A percentile compares a stretch with the other conserved stretches of the same genome.
phyloP scores from a whole-genome alignment of 495 filamentous ascomycete genomes.

The Lepidopterella palustris region DNA sequence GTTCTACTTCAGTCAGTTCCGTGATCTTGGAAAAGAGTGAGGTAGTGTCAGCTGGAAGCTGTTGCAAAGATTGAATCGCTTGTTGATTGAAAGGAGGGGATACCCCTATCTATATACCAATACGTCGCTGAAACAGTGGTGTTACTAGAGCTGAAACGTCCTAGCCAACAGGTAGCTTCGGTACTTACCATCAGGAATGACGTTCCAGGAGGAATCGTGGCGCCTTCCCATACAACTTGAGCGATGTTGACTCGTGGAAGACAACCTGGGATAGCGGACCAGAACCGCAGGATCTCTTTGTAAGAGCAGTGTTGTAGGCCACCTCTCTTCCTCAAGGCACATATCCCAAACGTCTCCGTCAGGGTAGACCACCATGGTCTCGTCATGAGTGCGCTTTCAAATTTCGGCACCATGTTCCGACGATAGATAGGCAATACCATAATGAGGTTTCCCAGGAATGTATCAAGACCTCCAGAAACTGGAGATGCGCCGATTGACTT shows the following conservation, averaged over 20 bases:
- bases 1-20: slow-evolving; percentile 39
- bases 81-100: no score
- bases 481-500: slow-evolving; percentile 59
- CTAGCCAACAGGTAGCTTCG: background rate
- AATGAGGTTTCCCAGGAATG: slow-evolving; percentile 52
- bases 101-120: no score
- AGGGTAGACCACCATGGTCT: slow-evolving; percentile 53
- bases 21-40: no score
- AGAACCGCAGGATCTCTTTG: slow-evolving; percentile 56
- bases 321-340: slow-evolving; percentile 48
- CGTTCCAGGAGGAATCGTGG: slow-evolving; percentile 56
- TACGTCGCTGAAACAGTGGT: no score
- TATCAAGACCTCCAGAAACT: slow-evolving; percentile 56
- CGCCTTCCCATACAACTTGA: slow-evolving; percentile 51
- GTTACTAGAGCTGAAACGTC: no score
- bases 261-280: slow-evolving; percentile 44
- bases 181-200: slow-evolving; percentile 39
- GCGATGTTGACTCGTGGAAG: slow-evolving; percentile 54
- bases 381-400: slow-evolving; percentile 51
- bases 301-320: slow-evolving; percentile 20
- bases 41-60: no score
- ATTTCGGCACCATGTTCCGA: slow-evolving; percentile 51
- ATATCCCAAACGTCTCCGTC: slow-evolving; percentile 52
- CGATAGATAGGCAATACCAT: slow-evolving; percentile 56
- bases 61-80: no score